Evolutionary conservation across 2,329 filamentous ascomycete species (phyloP).

Genomic region (Colletotrichum cereale): DNA sequence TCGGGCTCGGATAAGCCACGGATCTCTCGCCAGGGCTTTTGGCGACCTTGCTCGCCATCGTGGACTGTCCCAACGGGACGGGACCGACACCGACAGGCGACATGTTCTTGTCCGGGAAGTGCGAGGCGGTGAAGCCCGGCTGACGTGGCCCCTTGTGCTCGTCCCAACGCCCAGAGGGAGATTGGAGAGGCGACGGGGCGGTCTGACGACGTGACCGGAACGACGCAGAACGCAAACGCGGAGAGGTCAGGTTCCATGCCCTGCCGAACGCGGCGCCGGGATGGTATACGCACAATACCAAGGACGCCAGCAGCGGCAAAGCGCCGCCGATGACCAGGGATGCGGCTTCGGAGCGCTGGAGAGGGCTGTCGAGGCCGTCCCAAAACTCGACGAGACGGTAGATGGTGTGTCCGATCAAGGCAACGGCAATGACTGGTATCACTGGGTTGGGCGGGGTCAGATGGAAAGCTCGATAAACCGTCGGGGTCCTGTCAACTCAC

Average conservation of each 20-base stretch:
- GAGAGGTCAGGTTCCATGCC: constrained; percentile 56
- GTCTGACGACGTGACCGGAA: constrained; percentile 25
- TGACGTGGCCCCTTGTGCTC: constrained; percentile 36
- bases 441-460: constrained; percentile 45
- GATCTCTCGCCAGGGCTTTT: constrained; percentile 34
- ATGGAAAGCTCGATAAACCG: too few species aligned
- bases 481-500: constrained; percentile 49
- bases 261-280: constrained; percentile 55
- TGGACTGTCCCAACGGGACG: constrained; percentile 33
- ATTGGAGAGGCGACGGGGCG: constrained; percentile 34
- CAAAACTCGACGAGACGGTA: constrained; percentile 56
- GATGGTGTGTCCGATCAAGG: constrained; percentile 57
- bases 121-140: constrained; percentile 31
- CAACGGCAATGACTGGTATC: constrained; percentile 51
- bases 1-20: constrained; percentile 34
- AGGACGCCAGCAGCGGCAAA: constrained; percentile 53
- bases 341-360: constrained; percentile 55
- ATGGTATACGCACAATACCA: constrained; percentile 53
- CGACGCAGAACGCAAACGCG: constrained; percentile 39
- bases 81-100: constrained; percentile 32
- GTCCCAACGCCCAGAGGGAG: constrained; percentile 33
- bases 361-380: constrained; percentile 49
- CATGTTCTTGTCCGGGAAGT: constrained; percentile 35
- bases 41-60: constrained; percentile 38
- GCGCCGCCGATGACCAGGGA: constrained; percentile 56